Conservation (phyloP, 306 rosid species). For the Aeschynomene evenia region DNA sequence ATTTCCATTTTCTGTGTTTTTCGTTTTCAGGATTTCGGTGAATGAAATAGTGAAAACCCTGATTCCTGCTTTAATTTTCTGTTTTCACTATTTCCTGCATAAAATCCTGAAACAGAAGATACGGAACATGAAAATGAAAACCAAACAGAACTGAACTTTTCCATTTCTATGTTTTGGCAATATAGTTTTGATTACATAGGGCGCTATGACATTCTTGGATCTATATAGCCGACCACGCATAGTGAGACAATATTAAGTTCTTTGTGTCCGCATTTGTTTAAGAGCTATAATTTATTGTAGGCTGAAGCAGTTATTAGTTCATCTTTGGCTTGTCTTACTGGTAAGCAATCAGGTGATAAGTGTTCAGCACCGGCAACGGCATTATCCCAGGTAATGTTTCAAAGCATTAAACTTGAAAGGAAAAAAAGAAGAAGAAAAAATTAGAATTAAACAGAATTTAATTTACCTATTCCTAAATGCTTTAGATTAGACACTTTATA, state of each 20-base stretch:
- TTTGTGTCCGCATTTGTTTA: neutral
- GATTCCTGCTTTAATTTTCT: too few relatives aligned
- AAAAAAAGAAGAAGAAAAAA: neutral
- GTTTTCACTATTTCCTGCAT: too few relatives aligned
- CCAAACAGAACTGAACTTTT: too few relatives aligned
- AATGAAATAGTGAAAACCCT: too few relatives aligned
- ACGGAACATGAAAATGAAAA: too few relatives aligned
- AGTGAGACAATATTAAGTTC: neutral
- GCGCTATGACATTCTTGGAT: neutral
- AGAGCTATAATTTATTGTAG: slow-evolving; percentile 39
- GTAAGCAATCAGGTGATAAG: slow-evolving; percentile 43
- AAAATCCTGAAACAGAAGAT: too few relatives aligned
- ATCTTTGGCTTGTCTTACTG: slow-evolving; percentile 62
- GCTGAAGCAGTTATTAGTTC: slow-evolving; percentile 71
- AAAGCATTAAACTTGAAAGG: too few relatives aligned
- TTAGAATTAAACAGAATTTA: neutral
- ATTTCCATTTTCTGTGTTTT: too few relatives aligned
- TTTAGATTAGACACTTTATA: neutral
- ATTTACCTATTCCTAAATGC: neutral
- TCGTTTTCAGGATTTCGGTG: too few relatives aligned
- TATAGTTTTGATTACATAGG: neutral
- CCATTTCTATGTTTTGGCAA: neutral
- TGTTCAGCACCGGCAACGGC: slow-evolving; percentile 32
- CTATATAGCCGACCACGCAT: neutral
- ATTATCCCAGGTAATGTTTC: slow-evolving; percentile 63